A percentile compares a stretch with the other conserved stretches of the same genome.
Conservation (phyloP, 345 rosid genomes). For the Hypericum androsaemum region DNA sequence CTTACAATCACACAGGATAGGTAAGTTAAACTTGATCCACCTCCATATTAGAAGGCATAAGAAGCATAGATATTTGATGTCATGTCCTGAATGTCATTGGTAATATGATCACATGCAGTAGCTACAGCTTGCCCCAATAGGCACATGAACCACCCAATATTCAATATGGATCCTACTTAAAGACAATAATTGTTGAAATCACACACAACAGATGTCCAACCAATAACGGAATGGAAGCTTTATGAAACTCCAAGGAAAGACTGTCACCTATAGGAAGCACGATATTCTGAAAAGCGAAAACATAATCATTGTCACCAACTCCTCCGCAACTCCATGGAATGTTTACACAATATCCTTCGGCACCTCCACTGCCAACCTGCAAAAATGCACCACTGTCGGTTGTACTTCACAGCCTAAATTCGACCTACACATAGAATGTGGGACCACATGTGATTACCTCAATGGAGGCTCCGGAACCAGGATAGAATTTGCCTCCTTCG, state of each 20-base stretch:
- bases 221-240: background rate
- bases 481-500: slow-evolving; percentile 83
- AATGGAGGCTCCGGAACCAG: slow-evolving; percentile 79
- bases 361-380: slow-evolving; percentile 79
- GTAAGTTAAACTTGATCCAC: background rate
- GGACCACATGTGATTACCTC: slow-evolving; percentile 38
- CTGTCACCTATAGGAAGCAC: slow-evolving; percentile 84
- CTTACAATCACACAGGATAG: background rate
- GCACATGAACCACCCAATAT: no score
- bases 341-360: slow-evolving; percentile 91
- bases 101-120: no score
- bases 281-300: slow-evolving; percentile 79
- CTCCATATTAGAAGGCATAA: background rate
- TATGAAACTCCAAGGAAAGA: slow-evolving; percentile 8
- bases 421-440: background rate
- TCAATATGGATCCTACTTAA: no score
- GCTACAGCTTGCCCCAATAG: no score
- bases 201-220: no score
- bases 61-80: no score
- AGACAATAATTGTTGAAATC: no score
- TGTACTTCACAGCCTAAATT: background rate
- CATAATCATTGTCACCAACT: slow-evolving; percentile 88
- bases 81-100: no score
- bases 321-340: slow-evolving; percentile 97
- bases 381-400: slow-evolving; percentile 7